phyloP scores from a whole-genome alignment of 2,329 filamentous ascomycete genomes.

The Colletotrichum theobromicola region DNA sequence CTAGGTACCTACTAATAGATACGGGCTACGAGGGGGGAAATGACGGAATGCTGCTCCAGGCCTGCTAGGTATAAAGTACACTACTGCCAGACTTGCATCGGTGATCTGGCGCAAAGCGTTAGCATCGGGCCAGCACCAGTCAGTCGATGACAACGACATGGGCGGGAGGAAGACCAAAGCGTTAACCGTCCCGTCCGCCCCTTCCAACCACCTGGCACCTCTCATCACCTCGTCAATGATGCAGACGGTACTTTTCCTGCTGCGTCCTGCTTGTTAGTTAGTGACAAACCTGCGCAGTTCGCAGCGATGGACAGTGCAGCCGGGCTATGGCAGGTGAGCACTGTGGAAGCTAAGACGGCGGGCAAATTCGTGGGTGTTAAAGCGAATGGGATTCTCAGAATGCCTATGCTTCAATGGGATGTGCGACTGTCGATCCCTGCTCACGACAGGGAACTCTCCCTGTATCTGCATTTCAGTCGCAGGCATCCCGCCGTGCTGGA shows the following conservation, averaged over 20 bases:
- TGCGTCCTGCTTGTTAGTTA: not conserved
- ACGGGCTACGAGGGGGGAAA: not conserved
- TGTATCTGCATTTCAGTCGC: not conserved
- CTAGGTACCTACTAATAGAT: too few relatives aligned
- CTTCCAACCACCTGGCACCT: not conserved
- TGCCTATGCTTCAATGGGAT: not conserved
- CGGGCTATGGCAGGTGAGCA: not conserved
- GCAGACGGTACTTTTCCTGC: not conserved
- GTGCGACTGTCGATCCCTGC: not conserved
- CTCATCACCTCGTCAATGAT: not conserved
- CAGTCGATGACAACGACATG: not conserved
- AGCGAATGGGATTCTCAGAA: conserved; percentile 8
- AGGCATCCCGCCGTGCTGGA: not conserved
- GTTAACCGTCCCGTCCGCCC: not conserved
- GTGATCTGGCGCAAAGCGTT: not conserved
- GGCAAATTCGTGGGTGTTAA: not conserved
- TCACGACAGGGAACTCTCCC: not conserved
- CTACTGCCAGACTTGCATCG: not conserved
- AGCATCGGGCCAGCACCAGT: not conserved
- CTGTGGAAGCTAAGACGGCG: not conserved
- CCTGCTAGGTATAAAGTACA: not conserved
- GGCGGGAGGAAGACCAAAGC: not conserved
- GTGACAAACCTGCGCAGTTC: too few relatives aligned
- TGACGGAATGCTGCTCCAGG: not conserved
- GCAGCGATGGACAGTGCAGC: not conserved